phyloP scores from a whole-genome alignment of 345 rosid species.

The Bruguiera sexangula region DNA sequence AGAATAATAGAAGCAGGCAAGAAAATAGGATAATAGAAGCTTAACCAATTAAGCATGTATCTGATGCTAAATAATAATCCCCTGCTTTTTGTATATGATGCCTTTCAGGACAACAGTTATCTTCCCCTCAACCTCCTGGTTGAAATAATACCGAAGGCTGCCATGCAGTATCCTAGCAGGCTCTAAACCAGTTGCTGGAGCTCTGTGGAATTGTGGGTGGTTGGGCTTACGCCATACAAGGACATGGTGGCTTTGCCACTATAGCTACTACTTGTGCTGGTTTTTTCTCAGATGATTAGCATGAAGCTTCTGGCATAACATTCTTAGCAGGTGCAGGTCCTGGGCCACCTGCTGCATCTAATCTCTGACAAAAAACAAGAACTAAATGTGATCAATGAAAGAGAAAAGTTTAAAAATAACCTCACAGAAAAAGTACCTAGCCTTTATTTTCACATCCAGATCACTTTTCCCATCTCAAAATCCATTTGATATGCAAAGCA shows the following conservation, averaged over 20 bases:
- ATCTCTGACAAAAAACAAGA: constrained; percentile 35
- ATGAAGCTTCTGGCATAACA: constrained; percentile 37
- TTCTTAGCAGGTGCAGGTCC: constrained; percentile 33
- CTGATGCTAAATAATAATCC: too few relatives aligned
- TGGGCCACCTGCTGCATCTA: constrained; percentile 29
- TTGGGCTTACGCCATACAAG: constrained; percentile 63
- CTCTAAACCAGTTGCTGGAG: background rate
- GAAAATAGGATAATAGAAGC: constrained; percentile 12
- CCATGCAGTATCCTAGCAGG: too few relatives aligned
- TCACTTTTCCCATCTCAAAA: too few relatives aligned
- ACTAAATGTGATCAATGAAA: too few relatives aligned
- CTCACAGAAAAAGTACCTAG: constrained; percentile 7
- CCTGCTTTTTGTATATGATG: too few relatives aligned
- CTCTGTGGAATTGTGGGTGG: background rate
- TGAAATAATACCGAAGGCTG: too few relatives aligned
- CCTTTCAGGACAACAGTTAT: too few relatives aligned
- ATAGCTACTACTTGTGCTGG: constrained; percentile 34
- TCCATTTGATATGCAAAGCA: too few relatives aligned
- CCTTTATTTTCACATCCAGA: background rate
- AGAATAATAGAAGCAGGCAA: background rate
- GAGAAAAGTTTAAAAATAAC: too few relatives aligned
- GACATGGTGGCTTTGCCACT: constrained; percentile 56
- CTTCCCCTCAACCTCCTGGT: too few relatives aligned
- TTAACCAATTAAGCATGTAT: constrained; percentile 5
- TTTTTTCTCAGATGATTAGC: constrained; percentile 41